Conservation (phyloP, 2,329 filamentous ascomycete species). For the Colletotrichum graminicola region DNA sequence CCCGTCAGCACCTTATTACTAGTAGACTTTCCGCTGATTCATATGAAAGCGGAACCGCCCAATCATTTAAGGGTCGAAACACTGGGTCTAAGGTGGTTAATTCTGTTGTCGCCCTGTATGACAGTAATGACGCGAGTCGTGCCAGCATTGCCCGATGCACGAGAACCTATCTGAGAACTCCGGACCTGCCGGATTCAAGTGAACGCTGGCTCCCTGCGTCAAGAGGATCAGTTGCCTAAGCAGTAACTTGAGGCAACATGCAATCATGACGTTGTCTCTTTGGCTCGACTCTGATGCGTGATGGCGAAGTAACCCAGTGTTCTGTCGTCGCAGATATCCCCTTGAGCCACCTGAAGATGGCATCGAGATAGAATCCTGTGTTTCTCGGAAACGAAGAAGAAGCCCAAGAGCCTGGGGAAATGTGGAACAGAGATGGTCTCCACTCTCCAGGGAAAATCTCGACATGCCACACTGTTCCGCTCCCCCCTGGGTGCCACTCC, state of each 20-base stretch:
- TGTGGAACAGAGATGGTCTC: not conserved
- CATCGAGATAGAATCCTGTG: constrained; percentile 3
- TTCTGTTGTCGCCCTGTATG: not conserved
- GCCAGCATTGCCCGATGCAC: constrained; percentile 8
- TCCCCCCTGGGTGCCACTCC: constrained; percentile 19
- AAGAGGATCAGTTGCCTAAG: constrained; percentile 17
- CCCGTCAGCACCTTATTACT: constrained; percentile 19
- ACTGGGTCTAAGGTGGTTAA: constrained; percentile 7
- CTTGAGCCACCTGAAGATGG: constrained; percentile 17
- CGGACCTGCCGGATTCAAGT: constrained; percentile 30
- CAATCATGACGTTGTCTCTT: not conserved
- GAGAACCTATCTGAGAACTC: constrained; percentile 9
- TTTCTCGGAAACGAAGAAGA: not conserved
- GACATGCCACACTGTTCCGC: not conserved
- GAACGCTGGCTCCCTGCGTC: constrained; percentile 20
- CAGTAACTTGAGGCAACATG: too few relatives aligned
- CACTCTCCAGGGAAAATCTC: not conserved
- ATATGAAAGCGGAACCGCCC: constrained; percentile 32
- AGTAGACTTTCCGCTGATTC: constrained; percentile 37
- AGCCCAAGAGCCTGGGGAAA: not conserved
- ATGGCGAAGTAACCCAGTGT: not conserved
- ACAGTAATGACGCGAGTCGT: constrained; percentile 13
- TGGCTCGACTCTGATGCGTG: not conserved
- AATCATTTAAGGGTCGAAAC: not conserved
- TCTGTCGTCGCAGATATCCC: constrained; percentile 7